These are phyloP conservation scores for Meyerozyma carpophila DNA, from an alignment of 1,139 yeast genomes.

Conservation along the genomic window DNA sequence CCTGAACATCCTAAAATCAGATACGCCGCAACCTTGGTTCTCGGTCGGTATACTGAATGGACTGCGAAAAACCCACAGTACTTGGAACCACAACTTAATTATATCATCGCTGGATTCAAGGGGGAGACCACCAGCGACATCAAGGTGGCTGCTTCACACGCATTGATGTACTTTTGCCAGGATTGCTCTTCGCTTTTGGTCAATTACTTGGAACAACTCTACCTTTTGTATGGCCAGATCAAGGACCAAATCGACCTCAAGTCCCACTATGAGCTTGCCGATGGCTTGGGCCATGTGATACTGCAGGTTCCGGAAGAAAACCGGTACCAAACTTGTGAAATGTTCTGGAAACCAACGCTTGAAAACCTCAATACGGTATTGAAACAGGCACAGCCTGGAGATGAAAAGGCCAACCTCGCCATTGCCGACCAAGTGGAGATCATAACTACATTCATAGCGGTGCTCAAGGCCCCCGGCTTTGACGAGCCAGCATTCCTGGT, in stretches of 20 bases:
- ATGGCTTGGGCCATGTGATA: constrained; percentile 85
- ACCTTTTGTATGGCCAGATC: constrained; percentile 67
- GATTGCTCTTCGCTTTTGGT: constrained; percentile 75
- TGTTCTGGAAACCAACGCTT: constrained; percentile 68
- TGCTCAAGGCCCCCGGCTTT: constrained; percentile 41
- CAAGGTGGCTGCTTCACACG: constrained; percentile 84
- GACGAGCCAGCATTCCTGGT: constrained; percentile 44
- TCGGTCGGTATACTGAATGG: constrained; percentile 96
- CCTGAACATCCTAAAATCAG: constrained; percentile 87
- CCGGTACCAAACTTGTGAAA: constrained; percentile 31
- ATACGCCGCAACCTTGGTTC: constrained; percentile 86
- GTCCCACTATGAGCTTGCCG: constrained; percentile 75
- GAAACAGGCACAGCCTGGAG: constrained; percentile 13
- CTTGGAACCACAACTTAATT: constrained; percentile 77
- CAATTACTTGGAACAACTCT: constrained; percentile 69
- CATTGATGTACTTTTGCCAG: constrained; percentile 90
- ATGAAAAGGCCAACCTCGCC: constrained; percentile 33
- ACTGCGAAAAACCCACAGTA: constrained; percentile 79
- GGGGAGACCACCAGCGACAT: constrained; percentile 41
- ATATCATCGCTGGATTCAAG: constrained; percentile 76
- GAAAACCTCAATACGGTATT: constrained; percentile 34
- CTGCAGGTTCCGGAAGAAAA: constrained; percentile 42
- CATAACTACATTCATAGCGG: constrained; percentile 62
- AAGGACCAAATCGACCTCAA: constrained; percentile 53
- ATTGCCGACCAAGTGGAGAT: constrained; percentile 79